Evolutionary conservation across 2,329 filamentous ascomycete species (phyloP).

Genomic region (Clarireedia monteithiana): DNA sequence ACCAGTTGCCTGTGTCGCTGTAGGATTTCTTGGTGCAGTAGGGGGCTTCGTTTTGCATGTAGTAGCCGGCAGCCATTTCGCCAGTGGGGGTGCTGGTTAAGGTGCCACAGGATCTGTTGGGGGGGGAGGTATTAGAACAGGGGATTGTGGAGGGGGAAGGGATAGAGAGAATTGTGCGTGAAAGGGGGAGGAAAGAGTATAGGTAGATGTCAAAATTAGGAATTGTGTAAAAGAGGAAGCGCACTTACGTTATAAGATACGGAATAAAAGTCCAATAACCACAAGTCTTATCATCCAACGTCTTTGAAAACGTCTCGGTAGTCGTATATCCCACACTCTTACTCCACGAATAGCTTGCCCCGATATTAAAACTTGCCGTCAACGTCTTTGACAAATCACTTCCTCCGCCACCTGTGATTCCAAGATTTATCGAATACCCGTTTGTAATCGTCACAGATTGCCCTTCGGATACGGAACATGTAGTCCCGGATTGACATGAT

Average conservation of each 20-base stretch:
- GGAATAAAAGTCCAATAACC: slow-evolving; percentile 4
- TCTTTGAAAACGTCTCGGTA: no score
- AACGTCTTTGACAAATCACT: not conserved
- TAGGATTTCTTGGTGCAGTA: not conserved
- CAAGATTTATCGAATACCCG: not conserved
- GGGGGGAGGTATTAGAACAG: no score
- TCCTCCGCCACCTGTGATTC: not conserved
- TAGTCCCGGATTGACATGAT: not conserved
- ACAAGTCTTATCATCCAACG: not conserved
- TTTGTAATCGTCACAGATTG: not conserved
- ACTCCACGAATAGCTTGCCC: not conserved
- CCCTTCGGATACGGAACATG: not conserved
- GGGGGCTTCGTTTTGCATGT: not conserved
- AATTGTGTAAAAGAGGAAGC: no score
- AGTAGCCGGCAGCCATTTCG: no score
- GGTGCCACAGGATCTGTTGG: not conserved
- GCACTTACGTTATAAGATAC: not conserved
- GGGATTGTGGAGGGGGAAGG: no score
- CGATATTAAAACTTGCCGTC: not conserved
- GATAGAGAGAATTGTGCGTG: no score
- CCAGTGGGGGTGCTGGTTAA: not conserved
- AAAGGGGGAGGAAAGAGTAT: no score
- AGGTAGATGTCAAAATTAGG: not conserved
- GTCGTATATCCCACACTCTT: not conserved
- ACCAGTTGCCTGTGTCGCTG: not conserved